Percentiles rank a stretch among this genome's conserved stretches.
Evolutionary conservation across 148 eudicot genomes (phyloP).

Genomic region (Pouteria glomerata): DNA sequence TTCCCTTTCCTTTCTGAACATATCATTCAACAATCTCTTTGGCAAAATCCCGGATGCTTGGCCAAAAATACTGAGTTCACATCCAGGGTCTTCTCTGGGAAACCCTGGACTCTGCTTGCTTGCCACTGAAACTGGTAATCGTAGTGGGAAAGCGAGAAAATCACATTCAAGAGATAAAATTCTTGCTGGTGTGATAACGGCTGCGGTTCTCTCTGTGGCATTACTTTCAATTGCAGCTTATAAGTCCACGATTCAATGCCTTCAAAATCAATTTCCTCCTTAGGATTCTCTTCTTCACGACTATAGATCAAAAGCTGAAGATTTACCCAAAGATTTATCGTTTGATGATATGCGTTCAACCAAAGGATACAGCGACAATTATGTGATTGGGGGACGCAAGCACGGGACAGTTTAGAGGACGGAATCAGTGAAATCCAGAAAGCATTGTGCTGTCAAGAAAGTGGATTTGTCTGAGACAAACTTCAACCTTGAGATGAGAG

Average conservation of each 20-base stretch:
- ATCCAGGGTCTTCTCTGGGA: conserved; percentile 9
- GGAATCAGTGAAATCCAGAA: conserved; percentile 11
- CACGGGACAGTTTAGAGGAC: conserved; percentile 18
- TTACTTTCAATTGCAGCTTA: not conserved
- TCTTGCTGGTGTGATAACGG: conserved; percentile 1
- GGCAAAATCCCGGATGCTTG: conserved; percentile 16
- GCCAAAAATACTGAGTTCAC: conserved; percentile 4
- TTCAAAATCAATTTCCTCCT: not conserved
- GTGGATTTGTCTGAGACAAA: conserved; percentile 13
- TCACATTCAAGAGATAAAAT: not conserved
- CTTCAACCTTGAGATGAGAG: conserved; percentile 11
- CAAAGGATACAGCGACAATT: conserved; percentile 10
- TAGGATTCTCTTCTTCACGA: not conserved
- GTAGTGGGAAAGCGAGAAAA: not conserved
- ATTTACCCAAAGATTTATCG: conserved; percentile 9
- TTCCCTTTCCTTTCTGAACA: conserved; percentile 16
- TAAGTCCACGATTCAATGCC: not conserved
- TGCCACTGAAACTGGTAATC: not conserved
- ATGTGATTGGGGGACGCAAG: conserved; percentile 19
- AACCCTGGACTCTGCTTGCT: conserved; percentile 14
- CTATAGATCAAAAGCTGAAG: conserved; percentile 7
- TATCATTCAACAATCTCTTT: conserved; percentile 13
- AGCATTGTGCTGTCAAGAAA: conserved; percentile 21
- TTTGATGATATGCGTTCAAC: conserved; percentile 3
- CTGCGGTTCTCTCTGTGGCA: conserved; percentile 1